phyloP scores from a whole-genome alignment of 2,329 filamentous ascomycete species.

The Purpureocillium lavendulum region DNA sequence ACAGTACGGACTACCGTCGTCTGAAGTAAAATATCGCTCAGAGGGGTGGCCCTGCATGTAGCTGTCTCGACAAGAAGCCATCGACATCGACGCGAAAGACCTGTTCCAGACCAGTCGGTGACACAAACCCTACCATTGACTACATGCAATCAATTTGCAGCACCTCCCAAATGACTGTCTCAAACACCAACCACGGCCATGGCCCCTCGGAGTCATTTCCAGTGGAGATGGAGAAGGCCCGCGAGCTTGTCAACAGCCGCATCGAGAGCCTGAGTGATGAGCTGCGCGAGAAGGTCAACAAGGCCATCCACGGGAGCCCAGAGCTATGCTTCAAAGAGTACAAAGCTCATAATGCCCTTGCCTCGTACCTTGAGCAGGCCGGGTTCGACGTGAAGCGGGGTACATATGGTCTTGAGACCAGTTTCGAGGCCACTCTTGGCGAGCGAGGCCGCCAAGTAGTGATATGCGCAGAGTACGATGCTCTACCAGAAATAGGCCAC shows the following conservation, averaged over 20 bases:
- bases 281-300: constrained; percentile 11
- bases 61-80: too few species aligned
- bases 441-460: constrained; percentile 30
- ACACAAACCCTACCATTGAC: too few species aligned
- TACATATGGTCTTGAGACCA: constrained; percentile 42
- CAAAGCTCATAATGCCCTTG: constrained; percentile 41
- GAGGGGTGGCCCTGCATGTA: too few species aligned
- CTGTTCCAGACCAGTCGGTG: too few species aligned
- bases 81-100: too few species aligned
- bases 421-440: constrained; percentile 39
- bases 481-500: constrained; percentile 35
- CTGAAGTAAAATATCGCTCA: too few species aligned
- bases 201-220: neutral
- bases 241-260: constrained; percentile 10
- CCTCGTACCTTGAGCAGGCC: constrained; percentile 30
- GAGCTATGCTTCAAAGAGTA: constrained; percentile 43
- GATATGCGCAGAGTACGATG: constrained; percentile 40
- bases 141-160: too few species aligned
- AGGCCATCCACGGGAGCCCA: constrained; percentile 31
- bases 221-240: constrained; percentile 9
- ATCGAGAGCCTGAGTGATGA: constrained; percentile 11
- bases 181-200: neutral
- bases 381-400: constrained; percentile 38
- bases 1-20: too few species aligned
- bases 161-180: too few species aligned